Conservation (phyloP, 1,284 basidiomycete genomes). For the Phylloporus sp. region DNA sequence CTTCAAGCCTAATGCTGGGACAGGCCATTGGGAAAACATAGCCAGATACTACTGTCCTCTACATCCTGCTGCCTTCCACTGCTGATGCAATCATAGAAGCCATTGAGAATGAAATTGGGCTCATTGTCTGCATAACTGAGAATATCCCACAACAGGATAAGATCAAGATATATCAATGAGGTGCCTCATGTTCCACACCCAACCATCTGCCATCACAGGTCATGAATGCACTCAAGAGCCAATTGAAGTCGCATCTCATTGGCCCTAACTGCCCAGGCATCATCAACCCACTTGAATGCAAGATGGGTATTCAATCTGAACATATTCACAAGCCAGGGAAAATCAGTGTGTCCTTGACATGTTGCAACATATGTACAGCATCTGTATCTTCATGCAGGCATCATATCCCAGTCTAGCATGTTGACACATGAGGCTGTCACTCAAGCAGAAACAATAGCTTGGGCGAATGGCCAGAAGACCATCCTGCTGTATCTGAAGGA, state of each 20-base stretch:
- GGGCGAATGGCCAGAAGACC: too few species aligned
- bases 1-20: conserved; percentile 6
- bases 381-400: conserved; percentile 55
- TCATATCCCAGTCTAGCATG: conserved; percentile 97
- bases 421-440: conserved; percentile 92
- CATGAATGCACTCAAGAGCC: conserved; percentile 91
- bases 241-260: conserved; percentile 93
- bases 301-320: conserved; percentile 99
- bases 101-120: conserved; percentile 94
- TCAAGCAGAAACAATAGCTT: conserved; percentile 61
- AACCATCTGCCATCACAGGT: conserved; percentile 55
- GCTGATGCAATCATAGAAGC: conserved; percentile 97
- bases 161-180: conserved; percentile 65
- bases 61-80: conserved; percentile 92
- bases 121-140: conserved; percentile 98
- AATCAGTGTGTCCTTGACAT: conserved; percentile 72
- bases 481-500: too few species aligned
- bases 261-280: conserved; percentile 99
- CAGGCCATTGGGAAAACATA: conserved; percentile 84
- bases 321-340: conserved; percentile 96
- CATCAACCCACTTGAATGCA: conserved; percentile 96
- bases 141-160: conserved; percentile 97
- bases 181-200: neutral
- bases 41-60: conserved; percentile 94
- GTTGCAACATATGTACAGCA: neutral